Evolutionary conservation across 1,139 yeast genomes (phyloP), one percentile per base, ranked within the genome.

Genomic region (Petasospora fabianii): DNA sequence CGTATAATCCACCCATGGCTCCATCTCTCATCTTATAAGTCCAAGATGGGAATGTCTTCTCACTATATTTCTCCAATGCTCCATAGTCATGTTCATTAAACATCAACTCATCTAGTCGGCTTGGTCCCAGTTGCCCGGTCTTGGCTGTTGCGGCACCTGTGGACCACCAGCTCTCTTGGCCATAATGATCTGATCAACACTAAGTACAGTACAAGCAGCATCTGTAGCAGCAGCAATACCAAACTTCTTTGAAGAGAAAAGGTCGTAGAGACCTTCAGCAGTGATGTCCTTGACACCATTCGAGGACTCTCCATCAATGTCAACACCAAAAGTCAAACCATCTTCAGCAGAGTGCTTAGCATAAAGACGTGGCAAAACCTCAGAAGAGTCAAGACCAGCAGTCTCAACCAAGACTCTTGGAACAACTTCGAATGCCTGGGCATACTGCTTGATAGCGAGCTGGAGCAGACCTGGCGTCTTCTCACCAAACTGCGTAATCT

Each of bases 121-220:
- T 65, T 84, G 95, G 61, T 90, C 98, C 98, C 98, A 90, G 69
- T 90, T 90, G 44, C 96, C 96, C 32, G 94, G 92, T 61, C 83
- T 80, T 52, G 81, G 84, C 59, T 85, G 95, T 41, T 64, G 61
- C 38, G 97, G 96, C 74, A 88, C 80, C 34, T 73, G 84, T 33
- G 98, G 98, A 20, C 98, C 98, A 51, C 98, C 98, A 2, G 47
- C 81, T 71, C 83, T 73, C 74, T 86, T 86, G 35, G 95, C 95
- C 86, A 86, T 87, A 59, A 85, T 85, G 56, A 86, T 86, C 68
- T 84, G 95, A 62, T 86, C 96, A 34, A 88, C 90, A 18, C 95
- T 81, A 49, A 92, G 73, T 39, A 92, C 86, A 3, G 98, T 92
- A 51, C 75, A 77, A 17, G 96, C 95, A 35, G 97, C 97, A 52